Evolutionary conservation across 305 asterid genomes (phyloP).

Genomic region (Fraxinus xanthoxyloides): DNA sequence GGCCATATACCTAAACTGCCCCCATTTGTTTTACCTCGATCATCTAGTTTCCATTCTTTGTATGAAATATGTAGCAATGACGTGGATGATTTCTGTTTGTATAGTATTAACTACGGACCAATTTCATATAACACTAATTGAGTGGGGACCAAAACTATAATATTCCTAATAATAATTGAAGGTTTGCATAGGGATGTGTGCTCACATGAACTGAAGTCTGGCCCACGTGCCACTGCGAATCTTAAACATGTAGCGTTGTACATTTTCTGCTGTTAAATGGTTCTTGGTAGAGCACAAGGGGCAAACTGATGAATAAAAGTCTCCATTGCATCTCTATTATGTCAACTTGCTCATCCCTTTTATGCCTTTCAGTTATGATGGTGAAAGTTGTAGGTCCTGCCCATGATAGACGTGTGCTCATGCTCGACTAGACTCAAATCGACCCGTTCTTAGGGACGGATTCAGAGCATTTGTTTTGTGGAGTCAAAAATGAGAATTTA

Average conservation of each 20-base stretch:
- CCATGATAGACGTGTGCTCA: not conserved
- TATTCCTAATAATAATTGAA: slow-evolving; percentile 13
- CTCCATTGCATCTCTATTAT: slow-evolving; percentile 1
- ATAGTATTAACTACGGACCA: not conserved
- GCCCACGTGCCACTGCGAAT: slow-evolving; percentile 29
- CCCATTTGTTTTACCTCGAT: not conserved
- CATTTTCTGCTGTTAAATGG: slow-evolving; percentile 12
- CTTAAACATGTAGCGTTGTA: not conserved
- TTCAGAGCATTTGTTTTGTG: too few relatives aligned
- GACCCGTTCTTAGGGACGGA: too few relatives aligned
- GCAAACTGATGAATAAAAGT: not conserved
- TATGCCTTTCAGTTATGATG: not conserved
- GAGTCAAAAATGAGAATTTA: too few relatives aligned
- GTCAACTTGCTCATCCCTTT: not conserved
- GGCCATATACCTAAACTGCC: not conserved
- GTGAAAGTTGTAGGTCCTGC: not conserved
- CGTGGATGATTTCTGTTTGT: not conserved
- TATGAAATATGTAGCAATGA: not conserved
- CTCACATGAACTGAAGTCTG: slow-evolving; percentile 27
- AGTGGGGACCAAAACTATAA: not conserved
- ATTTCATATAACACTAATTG: not conserved
- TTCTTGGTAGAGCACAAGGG: slow-evolving; percentile 32
- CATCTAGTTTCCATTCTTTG: not conserved
- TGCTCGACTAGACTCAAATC: not conserved
- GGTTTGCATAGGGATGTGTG: slow-evolving; percentile 35